Conservation (phyloP, 768 basidiomycete species). For the Cubamyces sp. region DNA sequence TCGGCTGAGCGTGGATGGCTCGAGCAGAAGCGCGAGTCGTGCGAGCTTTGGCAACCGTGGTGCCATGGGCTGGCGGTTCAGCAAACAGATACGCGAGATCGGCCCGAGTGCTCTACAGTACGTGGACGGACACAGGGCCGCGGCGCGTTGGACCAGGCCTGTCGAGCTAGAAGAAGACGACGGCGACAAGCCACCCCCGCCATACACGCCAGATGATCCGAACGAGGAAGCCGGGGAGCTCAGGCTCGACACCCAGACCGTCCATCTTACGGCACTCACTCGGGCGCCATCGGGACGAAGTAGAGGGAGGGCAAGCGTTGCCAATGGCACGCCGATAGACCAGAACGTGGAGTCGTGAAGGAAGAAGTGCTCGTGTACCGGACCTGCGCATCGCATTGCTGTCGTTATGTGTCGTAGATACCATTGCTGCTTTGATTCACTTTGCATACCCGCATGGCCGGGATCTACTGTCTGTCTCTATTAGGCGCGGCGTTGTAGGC, state of each 20-base stretch:
- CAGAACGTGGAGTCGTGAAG: slow-evolving; percentile 16
- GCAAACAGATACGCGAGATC: slow-evolving; percentile 63
- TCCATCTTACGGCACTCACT: slow-evolving; percentile 64
- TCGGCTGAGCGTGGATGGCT: slow-evolving; percentile 34
- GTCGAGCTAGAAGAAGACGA: slow-evolving; percentile 49
- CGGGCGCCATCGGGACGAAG: slow-evolving; percentile 64
- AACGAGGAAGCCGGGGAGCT: slow-evolving; percentile 33
- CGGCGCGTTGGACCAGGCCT: slow-evolving; percentile 62
- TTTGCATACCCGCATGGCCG: slow-evolving; percentile 9
- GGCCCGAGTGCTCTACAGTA: slow-evolving; percentile 63
- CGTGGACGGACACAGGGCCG: slow-evolving; percentile 68
- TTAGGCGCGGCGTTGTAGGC: no score
- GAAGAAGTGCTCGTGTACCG: slow-evolving; percentile 5
- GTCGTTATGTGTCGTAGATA: slow-evolving; percentile 21
- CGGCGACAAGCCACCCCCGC: slow-evolving; percentile 37
- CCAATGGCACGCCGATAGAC: slow-evolving; percentile 31
- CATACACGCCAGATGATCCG: slow-evolving; percentile 38
- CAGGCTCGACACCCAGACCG: slow-evolving; percentile 37
- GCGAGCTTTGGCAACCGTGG: slow-evolving; percentile 42
- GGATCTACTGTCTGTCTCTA: background rate
- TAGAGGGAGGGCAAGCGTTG: slow-evolving; percentile 48
- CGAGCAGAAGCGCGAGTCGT: slow-evolving; percentile 43
- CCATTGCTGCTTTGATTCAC: slow-evolving; percentile 18
- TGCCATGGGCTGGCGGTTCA: slow-evolving; percentile 61
- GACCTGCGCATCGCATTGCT: slow-evolving; percentile 20